phyloP scores from a whole-genome alignment of 768 basidiomycete species.

The Serendipita indica region DNA sequence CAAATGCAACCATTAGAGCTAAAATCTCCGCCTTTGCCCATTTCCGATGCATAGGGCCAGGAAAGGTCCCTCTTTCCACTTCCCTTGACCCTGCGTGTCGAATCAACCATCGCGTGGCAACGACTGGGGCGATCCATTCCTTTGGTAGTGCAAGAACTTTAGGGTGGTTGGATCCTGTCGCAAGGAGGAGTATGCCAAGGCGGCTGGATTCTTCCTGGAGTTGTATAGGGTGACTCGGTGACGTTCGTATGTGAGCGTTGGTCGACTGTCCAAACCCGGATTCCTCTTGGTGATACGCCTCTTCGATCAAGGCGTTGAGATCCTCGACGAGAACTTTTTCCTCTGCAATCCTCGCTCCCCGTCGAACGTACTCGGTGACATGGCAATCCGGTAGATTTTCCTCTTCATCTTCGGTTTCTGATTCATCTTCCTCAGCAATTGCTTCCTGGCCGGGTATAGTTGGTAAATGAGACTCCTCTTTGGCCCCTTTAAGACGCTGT shows the following conservation, averaged over 20 bases:
- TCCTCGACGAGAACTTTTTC: constrained; percentile 42
- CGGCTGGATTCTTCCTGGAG: constrained; percentile 37
- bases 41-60: background rate
- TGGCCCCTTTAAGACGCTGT: constrained; percentile 33
- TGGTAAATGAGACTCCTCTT: constrained; percentile 19
- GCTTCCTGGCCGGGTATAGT: constrained; percentile 24
- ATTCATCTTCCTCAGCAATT: constrained; percentile 19
- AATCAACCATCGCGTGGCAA: constrained; percentile 51
- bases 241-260: constrained; percentile 16
- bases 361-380: constrained; percentile 47
- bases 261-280: constrained; percentile 17
- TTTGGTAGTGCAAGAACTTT: constrained; percentile 33
- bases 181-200: constrained; percentile 39
- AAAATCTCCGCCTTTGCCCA: constrained; percentile 1
- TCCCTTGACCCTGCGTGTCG: constrained; percentile 9
- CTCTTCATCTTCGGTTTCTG: constrained; percentile 9
- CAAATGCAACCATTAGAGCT: background rate
- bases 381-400: background rate
- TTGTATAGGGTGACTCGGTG: constrained; percentile 30
- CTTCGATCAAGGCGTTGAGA: constrained; percentile 32
- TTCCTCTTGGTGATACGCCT: background rate
- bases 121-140: constrained; percentile 34
- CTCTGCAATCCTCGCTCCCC: constrained; percentile 47
- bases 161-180: constrained; percentile 38
- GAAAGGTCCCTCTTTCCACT: background rate